Evolutionary conservation across 2,329 filamentous ascomycete genomes (phyloP).

Genomic region (Penicillium griseofulvum): DNA sequence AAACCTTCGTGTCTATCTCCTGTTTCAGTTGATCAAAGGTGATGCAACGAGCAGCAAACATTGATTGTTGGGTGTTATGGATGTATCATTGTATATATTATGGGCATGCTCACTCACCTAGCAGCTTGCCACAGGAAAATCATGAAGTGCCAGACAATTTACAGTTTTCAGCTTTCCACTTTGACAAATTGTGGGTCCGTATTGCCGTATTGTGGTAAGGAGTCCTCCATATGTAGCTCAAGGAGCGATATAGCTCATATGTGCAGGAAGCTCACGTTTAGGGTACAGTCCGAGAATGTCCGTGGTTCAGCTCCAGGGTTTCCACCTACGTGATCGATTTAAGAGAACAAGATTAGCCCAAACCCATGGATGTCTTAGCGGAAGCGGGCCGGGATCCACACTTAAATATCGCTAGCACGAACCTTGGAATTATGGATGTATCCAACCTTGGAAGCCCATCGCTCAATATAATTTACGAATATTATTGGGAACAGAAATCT

Average conservation of each 20-base stretch:
- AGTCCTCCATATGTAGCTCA: not conserved
- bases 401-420: not conserved
- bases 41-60: not conserved
- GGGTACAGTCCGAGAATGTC: not conserved
- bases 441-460: no score
- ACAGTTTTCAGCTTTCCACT: not conserved
- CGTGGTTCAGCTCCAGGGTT: not conserved
- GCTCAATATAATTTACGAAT: no score
- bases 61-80: not conserved
- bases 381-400: slow-evolving; percentile 6
- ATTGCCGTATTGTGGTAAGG: no score
- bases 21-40: no score
- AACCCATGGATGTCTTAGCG: not conserved
- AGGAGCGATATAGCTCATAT: not conserved
- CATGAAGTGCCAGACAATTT: not conserved
- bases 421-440: no score
- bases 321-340: not conserved
- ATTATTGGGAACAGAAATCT: no score
- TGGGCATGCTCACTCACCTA: not conserved
- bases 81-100: not conserved
- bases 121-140: not conserved
- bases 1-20: not conserved
- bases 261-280: not conserved
- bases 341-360: not conserved
- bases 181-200: not conserved